Conservation (phyloP, 441 rosid species). For the Gossypium laxum region DNA sequence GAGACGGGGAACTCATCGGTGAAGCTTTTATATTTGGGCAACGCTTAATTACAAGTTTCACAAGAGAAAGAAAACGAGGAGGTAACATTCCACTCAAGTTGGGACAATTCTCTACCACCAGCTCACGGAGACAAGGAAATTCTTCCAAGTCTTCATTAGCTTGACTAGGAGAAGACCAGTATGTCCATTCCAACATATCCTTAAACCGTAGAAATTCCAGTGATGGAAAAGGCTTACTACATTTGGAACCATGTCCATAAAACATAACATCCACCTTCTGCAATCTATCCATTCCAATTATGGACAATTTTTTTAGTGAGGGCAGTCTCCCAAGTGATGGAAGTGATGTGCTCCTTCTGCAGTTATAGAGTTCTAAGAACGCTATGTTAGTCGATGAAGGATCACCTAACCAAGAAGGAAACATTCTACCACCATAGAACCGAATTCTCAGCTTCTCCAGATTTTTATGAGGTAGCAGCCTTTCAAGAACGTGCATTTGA, state of each 20-base stretch:
- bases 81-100: conserved; percentile 12
- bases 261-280: conserved; percentile 12
- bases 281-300: conserved; percentile 15
- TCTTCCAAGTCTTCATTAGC: background rate
- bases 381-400: conserved; percentile 4
- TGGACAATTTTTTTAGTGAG: conserved; percentile 10
- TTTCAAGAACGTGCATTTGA: conserved; percentile 13
- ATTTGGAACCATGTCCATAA: conserved; percentile 7
- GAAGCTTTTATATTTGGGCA: conserved; percentile 14
- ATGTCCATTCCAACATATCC: conserved; percentile 18
- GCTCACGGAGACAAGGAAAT: conserved; percentile 17
- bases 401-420: conserved; percentile 22
- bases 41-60: conserved; percentile 7
- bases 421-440: conserved; percentile 15
- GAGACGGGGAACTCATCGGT: background rate
- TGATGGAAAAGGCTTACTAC: conserved; percentile 9
- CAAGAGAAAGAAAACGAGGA: conserved; percentile 3
- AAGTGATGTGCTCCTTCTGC: conserved; percentile 9
- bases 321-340: conserved; percentile 25
- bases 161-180: conserved; percentile 12
- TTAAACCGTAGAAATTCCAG: conserved; percentile 17
- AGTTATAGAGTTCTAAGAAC: conserved; percentile 5
- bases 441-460: conserved; percentile 14
- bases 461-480: conserved; percentile 14
- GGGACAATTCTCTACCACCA: conserved; percentile 16